Evolutionary conservation across 2,329 filamentous ascomycete species (phyloP).

Genomic region (Fusarium sp.): DNA sequence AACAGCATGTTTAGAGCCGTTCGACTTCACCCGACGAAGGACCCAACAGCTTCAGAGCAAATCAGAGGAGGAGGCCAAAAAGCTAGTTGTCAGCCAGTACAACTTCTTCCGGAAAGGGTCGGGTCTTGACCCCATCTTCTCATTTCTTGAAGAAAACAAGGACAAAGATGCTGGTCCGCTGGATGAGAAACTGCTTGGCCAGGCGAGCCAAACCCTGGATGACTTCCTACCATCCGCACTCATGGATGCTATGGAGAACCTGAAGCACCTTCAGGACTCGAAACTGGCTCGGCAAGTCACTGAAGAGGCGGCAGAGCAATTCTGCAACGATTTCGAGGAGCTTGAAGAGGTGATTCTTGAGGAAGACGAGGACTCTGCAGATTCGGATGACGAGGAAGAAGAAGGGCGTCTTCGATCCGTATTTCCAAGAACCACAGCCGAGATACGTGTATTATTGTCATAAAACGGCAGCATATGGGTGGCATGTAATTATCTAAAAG

Average conservation of each 20-base stretch:
- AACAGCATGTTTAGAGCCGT: conserved; percentile 65
- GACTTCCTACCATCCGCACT: conserved; percentile 92
- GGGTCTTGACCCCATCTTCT: conserved; percentile 74
- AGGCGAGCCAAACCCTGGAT: conserved; percentile 82
- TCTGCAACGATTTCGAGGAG: conserved; percentile 85
- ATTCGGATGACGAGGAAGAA: conserved; percentile 38
- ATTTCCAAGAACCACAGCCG: conserved; percentile 70
- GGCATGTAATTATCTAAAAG: neutral
- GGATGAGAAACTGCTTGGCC: conserved; percentile 64
- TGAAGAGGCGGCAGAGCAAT: conserved; percentile 83
- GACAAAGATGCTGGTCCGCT: conserved; percentile 56
- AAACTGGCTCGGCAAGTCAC: conserved; percentile 80
- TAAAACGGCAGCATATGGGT: conserved; percentile 41
- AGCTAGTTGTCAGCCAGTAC: conserved; percentile 76
- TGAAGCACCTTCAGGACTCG: conserved; percentile 79
- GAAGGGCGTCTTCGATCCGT: conserved; percentile 46
- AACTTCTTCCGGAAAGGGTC: conserved; percentile 80
- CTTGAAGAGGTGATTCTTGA: conserved; percentile 63
- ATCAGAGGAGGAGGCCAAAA: conserved; percentile 66
- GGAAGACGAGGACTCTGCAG: conserved; percentile 53
- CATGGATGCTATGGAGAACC: conserved; percentile 88
- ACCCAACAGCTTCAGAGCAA: conserved; percentile 66
- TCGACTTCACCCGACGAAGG: conserved; percentile 72
- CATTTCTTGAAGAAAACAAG: conserved; percentile 59
- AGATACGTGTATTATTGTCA: conserved; percentile 70